Conservation (phyloP, 1,284 basidiomycete genomes). For the Moesziomyces sp. region DNA sequence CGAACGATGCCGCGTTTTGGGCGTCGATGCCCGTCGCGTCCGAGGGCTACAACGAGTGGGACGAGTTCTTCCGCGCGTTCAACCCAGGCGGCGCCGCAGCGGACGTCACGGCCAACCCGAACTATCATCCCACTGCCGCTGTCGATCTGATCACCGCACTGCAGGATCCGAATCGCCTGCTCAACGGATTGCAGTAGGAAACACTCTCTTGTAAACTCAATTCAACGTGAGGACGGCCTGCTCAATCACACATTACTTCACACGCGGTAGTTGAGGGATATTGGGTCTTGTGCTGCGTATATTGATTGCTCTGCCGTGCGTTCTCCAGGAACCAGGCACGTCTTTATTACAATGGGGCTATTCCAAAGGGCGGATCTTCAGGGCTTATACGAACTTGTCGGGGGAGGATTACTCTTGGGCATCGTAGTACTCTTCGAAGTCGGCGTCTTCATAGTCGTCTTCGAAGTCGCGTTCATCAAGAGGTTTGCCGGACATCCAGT, state of each 20-base stretch:
- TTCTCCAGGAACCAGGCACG: conserved; percentile 11
- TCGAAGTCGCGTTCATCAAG: conserved; percentile 17
- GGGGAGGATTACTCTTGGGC: conserved; percentile 9
- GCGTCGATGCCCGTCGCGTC: conserved; percentile 42
- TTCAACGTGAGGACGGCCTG: too few relatives aligned
- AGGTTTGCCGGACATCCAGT: conserved; percentile 29
- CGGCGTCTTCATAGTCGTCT: conserved; percentile 18
- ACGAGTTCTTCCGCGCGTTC: conserved; percentile 38
- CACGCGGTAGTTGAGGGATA: too few relatives aligned
- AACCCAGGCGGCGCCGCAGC: conserved; percentile 9
- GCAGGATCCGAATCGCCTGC: conserved; percentile 40
- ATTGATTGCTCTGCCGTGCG: background rate
- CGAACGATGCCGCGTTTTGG: conserved; percentile 40
- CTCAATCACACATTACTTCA: too few relatives aligned
- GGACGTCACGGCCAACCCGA: conserved; percentile 4
- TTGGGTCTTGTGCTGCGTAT: too few relatives aligned
- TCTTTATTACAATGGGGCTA: background rate
- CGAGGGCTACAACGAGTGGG: conserved; percentile 36
- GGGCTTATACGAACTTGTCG: too few relatives aligned
- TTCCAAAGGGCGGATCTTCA: conserved; percentile 8
- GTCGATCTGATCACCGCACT: conserved; percentile 40
- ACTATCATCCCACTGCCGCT: conserved; percentile 35
- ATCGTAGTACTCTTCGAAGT: conserved; percentile 19
- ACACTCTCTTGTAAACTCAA: too few relatives aligned
- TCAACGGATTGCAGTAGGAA: conserved; percentile 7